These are phyloP conservation scores for Melastoma malabathricum DNA, from an alignment of 345 rosid species.

Conservation along the genomic window DNA sequence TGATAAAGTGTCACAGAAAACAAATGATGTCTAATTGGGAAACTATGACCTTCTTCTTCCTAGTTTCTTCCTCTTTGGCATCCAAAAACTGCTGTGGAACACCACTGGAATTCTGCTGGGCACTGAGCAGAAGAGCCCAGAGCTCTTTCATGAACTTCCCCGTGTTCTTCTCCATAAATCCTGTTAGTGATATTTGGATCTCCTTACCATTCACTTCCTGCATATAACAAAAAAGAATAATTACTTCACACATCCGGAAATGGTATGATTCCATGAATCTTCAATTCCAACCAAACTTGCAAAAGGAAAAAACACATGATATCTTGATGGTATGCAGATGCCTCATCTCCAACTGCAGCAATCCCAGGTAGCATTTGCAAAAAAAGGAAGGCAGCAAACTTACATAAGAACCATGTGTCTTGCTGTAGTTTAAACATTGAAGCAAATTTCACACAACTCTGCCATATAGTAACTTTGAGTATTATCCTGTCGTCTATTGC, in stretches of 20 bases:
- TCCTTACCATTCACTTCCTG: conserved; percentile 90
- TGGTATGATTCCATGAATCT: too few relatives aligned
- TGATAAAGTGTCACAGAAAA: not conserved
- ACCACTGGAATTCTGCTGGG: conserved; percentile 77
- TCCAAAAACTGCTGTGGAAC: conserved; percentile 86
- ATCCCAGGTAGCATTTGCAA: too few relatives aligned
- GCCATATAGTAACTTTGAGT: too few relatives aligned
- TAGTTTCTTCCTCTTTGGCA: conserved; percentile 72
- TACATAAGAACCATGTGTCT: too few relatives aligned
- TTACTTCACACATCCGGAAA: too few relatives aligned
- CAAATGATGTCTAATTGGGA: conserved; percentile 6
- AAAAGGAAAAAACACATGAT: too few relatives aligned
- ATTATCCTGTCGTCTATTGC: not conserved
- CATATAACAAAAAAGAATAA: conserved; percentile 2
- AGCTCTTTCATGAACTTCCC: conserved; percentile 97
- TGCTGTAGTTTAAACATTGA: too few relatives aligned
- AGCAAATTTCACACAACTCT: too few relatives aligned
- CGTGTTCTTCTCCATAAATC: conserved; percentile 98
- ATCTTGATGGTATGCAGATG: too few relatives aligned
- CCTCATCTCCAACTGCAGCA: too few relatives aligned
- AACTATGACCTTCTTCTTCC: conserved; percentile 49
- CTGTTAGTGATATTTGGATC: conserved; percentile 74
- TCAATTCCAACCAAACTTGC: too few relatives aligned
- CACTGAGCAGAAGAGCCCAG: conserved; percentile 87
- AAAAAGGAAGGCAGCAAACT: too few relatives aligned